A percentile compares a stretch with the other conserved stretches of the same genome.
Conservation (phyloP, 768 basidiomycete genomes). For the Rossbeevera mucosa region DNA sequence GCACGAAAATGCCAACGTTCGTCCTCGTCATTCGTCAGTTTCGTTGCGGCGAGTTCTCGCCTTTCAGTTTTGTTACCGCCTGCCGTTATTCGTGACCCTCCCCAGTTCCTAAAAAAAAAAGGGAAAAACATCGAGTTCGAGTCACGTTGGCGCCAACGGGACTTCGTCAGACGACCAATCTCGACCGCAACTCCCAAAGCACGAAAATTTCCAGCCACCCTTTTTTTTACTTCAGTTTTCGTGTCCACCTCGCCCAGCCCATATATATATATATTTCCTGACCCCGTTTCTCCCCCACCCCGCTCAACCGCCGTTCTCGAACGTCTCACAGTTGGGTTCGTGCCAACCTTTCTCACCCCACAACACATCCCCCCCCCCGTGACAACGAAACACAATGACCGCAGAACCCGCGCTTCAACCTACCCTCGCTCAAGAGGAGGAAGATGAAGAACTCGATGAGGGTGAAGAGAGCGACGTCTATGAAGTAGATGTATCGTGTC, state of each 20-base stretch:
- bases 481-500: conserved; percentile 20
- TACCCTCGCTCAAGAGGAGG: not conserved
- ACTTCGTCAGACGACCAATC: conserved; percentile 1
- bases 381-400: conserved; percentile 17
- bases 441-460: conserved; percentile 7
- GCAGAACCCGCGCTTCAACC: conserved; percentile 18
- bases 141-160: conserved; percentile 5
- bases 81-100: conserved; percentile 16
- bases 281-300: conserved; percentile 3
- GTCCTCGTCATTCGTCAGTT: conserved; percentile 20
- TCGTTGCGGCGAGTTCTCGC: conserved; percentile 7
- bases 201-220: too few species aligned
- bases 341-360: conserved; percentile 7
- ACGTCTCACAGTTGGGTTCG: not conserved
- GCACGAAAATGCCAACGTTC: conserved; percentile 24
- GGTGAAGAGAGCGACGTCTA: conserved; percentile 30
- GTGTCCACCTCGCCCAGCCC: not conserved
- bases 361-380: not conserved
- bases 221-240: not conserved
- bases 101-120: not conserved
- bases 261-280: not conserved
- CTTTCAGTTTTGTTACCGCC: conserved; percentile 9
- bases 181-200: not conserved
- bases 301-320: conserved; percentile 9
- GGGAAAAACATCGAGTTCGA: not conserved